phyloP scores from a whole-genome alignment of 1,139 yeast genomes.

The Kodamaea ohmeri region DNA sequence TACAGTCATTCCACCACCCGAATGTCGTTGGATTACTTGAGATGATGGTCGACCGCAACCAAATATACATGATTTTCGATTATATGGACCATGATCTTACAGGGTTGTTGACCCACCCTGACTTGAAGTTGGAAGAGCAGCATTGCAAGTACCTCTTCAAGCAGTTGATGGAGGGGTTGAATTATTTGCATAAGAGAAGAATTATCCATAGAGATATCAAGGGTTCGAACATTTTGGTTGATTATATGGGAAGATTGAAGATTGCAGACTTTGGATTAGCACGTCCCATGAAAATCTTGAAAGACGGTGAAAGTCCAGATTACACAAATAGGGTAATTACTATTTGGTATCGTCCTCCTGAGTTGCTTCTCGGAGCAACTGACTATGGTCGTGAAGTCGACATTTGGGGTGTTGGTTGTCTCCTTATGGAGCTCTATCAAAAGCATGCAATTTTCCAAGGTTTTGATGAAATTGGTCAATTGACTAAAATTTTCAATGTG shows the following conservation, averaged over 20 bases:
- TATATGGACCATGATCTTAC: slow-evolving; percentile 92
- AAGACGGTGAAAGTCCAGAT: slow-evolving; percentile 55
- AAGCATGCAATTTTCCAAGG: slow-evolving; percentile 82
- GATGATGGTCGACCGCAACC: slow-evolving; percentile 83
- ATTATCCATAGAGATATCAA: slow-evolving; percentile 92
- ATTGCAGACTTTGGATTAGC: slow-evolving; percentile 96
- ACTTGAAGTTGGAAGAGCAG: slow-evolving; percentile 56
- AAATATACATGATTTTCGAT: slow-evolving; percentile 87
- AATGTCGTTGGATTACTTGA: slow-evolving; percentile 81
- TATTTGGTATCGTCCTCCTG: slow-evolving; percentile 97
- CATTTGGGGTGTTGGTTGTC: slow-evolving; percentile 96
- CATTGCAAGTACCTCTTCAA: slow-evolving; percentile 74
- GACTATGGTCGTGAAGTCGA: slow-evolving; percentile 89
- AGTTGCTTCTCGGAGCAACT: slow-evolving; percentile 83
- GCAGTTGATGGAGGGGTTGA: slow-evolving; percentile 77
- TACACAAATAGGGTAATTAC: slow-evolving; percentile 95
- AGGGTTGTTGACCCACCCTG: slow-evolving; percentile 80
- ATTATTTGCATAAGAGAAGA: slow-evolving; percentile 73
- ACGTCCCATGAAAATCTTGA: slow-evolving; percentile 63
- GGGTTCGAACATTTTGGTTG: slow-evolving; percentile 84
- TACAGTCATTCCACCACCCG: slow-evolving; percentile 82
- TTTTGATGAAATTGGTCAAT: slow-evolving; percentile 80
- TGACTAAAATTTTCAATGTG: slow-evolving; percentile 68
- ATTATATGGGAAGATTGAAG: slow-evolving; percentile 68
- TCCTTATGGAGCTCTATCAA: slow-evolving; percentile 76